These are phyloP conservation scores for Calonectria fujianensis DNA, from an alignment of 2,329 filamentous ascomycete genomes.

Conservation along the genomic window DNA sequence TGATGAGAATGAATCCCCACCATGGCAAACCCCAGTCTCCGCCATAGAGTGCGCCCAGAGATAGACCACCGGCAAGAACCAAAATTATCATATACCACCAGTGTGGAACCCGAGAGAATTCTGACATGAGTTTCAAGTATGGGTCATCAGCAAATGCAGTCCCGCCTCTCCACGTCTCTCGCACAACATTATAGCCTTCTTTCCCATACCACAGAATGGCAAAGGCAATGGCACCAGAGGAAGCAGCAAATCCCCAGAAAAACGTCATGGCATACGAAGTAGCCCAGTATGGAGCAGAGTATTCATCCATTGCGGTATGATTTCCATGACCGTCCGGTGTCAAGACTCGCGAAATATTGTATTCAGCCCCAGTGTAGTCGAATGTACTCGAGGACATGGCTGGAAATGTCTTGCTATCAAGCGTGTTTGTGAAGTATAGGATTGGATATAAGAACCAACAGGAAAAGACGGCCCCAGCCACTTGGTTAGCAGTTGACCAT, in stretches of 20 bases:
- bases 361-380: conserved; percentile 1
- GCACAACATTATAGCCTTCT: conserved; percentile 1
- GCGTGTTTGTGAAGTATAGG: conserved; percentile 6
- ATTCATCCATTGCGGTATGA: conserved; percentile 13
- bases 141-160: conserved; percentile 10
- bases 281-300: conserved; percentile 18
- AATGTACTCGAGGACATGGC: conserved; percentile 13
- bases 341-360: conserved; percentile 6
- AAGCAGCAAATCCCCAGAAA: conserved; percentile 10
- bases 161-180: background rate
- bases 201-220: conserved; percentile 18
- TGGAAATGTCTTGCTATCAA: background rate
- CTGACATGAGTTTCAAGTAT: conserved; percentile 12
- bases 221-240: conserved; percentile 6
- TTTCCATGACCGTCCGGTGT: conserved; percentile 5
- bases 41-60: background rate
- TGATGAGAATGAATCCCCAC: conserved; percentile 20
- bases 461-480: conserved; percentile 2
- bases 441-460: conserved; percentile 16
- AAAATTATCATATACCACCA: conserved; percentile 13
- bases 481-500: background rate
- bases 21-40: conserved; percentile 4
- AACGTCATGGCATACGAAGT: conserved; percentile 19
- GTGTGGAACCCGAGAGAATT: conserved; percentile 3
- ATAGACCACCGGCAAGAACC: background rate